phyloP scores from a whole-genome alignment of 2,329 filamentous ascomycete species.

The Chrysoporthe puriensis region DNA sequence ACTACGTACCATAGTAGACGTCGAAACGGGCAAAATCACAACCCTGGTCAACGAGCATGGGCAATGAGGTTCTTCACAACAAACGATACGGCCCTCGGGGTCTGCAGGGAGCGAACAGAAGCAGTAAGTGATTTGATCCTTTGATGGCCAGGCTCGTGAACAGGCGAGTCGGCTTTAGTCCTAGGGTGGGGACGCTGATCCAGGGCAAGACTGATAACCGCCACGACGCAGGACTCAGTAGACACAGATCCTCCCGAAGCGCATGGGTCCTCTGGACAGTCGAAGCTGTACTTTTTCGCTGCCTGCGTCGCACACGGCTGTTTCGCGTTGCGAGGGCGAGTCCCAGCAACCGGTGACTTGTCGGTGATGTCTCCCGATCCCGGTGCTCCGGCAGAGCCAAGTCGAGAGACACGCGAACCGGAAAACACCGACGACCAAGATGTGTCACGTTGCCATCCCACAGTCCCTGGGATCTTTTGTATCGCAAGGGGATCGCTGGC shows the following conservation, averaged over 20 bases:
- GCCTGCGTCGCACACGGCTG: neutral
- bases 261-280: neutral
- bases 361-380: neutral
- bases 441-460: neutral
- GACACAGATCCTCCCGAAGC: neutral
- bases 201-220: neutral
- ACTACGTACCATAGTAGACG: neutral
- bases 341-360: neutral
- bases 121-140: constrained; percentile 18
- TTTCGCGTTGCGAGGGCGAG: neutral
- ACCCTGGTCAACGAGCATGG: constrained; percentile 1
- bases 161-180: constrained; percentile 3
- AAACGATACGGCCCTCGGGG: constrained; percentile 8
- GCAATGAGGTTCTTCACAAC: constrained; percentile 3
- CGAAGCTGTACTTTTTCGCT: neutral
- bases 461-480: neutral
- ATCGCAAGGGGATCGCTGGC: neutral
- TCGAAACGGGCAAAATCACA: constrained; percentile 20
- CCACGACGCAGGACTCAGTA: neutral
- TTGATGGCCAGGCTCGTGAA: neutral
- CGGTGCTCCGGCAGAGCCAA: neutral
- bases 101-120: constrained; percentile 20
- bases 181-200: constrained; percentile 17
- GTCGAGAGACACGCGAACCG: neutral
- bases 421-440: neutral